A percentile compares a stretch with the other conserved stretches of the same genome.
Conservation (phyloP, 1,284 basidiomycete genomes). For the Abortiporus biennis region DNA sequence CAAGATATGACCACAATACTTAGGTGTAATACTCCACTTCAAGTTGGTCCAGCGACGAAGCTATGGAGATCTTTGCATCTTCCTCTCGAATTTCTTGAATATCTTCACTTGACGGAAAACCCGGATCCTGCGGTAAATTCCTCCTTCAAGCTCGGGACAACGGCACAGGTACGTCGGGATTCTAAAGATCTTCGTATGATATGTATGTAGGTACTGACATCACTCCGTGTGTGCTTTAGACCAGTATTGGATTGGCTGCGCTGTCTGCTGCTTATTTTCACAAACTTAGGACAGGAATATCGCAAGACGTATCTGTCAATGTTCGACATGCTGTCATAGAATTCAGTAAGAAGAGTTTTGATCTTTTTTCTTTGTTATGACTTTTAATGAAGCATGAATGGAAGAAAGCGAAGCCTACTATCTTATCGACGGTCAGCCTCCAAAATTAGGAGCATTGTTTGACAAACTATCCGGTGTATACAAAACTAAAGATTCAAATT, state of each 20-base stretch:
- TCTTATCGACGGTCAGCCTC: slow-evolving; percentile 34
- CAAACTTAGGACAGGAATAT: slow-evolving; percentile 36
- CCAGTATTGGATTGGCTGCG: slow-evolving; percentile 45
- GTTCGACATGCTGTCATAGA: slow-evolving; percentile 52
- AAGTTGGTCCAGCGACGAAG: slow-evolving; percentile 10
- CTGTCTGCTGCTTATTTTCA: slow-evolving; percentile 49
- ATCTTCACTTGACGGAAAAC: slow-evolving; percentile 30
- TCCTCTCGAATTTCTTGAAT: slow-evolving; percentile 27
- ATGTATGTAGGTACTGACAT: too few relatives aligned
- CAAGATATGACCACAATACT: too few relatives aligned
- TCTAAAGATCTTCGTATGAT: too few relatives aligned
- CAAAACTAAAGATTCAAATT: slow-evolving; percentile 40
- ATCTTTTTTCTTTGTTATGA: too few relatives aligned
- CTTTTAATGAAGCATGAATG: too few relatives aligned
- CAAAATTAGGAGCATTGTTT: slow-evolving; percentile 30
- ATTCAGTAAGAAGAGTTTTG: slow-evolving; percentile 51
- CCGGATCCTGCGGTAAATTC: slow-evolving; percentile 40
- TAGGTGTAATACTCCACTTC: too few relatives aligned
- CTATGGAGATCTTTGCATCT: slow-evolving; percentile 36
- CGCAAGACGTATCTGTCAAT: slow-evolving; percentile 47
- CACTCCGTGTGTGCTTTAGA: slow-evolving; percentile 30
- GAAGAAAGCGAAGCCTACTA: slow-evolving; percentile 48
- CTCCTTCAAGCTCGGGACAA: slow-evolving; percentile 42
- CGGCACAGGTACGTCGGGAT: slow-evolving; percentile 41
- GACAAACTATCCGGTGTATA: slow-evolving; percentile 52